A percentile compares a stretch with the other conserved stretches of the same genome.
Conservation (phyloP, 352 stramenopile genomes). For the Globisporangium solare region DNA sequence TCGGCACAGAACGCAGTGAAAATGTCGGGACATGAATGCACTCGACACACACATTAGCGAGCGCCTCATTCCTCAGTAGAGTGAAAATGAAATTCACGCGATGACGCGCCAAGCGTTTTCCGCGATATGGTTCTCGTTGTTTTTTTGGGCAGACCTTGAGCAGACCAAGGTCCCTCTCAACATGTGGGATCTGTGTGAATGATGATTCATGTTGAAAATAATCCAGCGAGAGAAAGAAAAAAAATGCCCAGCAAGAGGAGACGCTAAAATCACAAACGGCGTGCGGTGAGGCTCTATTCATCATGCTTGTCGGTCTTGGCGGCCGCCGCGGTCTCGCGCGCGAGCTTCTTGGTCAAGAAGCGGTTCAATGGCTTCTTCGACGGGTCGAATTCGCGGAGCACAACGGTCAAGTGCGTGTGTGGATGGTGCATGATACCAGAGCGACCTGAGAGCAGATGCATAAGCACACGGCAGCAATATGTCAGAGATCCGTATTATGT, state of each 20-base stretch:
- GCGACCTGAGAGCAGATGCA: slow-evolving; percentile 32
- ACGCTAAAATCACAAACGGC: neutral
- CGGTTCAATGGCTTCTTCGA: slow-evolving; percentile 74
- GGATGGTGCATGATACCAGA: slow-evolving; percentile 84
- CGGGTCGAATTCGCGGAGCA: slow-evolving; percentile 76
- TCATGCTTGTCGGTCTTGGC: slow-evolving; percentile 23
- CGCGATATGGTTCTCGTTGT: too few relatives aligned
- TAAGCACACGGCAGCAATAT: slow-evolving; percentile 7
- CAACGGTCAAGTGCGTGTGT: slow-evolving; percentile 74
- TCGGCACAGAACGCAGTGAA: too few relatives aligned
- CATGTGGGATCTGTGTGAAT: too few relatives aligned
- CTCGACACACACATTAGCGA: too few relatives aligned
- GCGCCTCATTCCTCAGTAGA: too few relatives aligned
- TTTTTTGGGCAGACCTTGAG: too few relatives aligned
- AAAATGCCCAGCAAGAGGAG: too few relatives aligned
- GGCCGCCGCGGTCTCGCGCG: slow-evolving; percentile 33
- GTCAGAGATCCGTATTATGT: neutral
- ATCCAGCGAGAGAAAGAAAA: neutral
- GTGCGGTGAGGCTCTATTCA: slow-evolving; percentile 27
- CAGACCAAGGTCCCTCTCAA: too few relatives aligned
- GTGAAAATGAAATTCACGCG: too few relatives aligned
- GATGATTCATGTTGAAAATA: neutral
- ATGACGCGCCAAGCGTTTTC: too few relatives aligned
- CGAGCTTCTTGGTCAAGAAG: slow-evolving; percentile 70
- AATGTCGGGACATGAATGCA: too few relatives aligned